Conservation (phyloP, 257 asterid species). For the Marsdenia floribunda region DNA sequence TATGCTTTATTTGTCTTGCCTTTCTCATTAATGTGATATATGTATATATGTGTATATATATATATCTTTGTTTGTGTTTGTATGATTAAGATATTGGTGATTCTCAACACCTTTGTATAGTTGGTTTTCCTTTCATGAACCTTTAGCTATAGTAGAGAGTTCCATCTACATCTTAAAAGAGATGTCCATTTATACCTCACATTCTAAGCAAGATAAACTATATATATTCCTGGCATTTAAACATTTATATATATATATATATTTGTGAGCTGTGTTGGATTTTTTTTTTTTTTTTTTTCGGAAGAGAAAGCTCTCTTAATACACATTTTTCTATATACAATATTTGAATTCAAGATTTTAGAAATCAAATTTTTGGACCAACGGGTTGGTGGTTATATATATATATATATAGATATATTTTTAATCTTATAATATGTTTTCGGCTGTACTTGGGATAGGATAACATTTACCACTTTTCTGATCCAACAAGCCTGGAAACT, state of each 20-base stretch:
- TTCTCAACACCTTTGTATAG: slow-evolving; percentile 17
- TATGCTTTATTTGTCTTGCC: background rate
- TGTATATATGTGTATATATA: background rate
- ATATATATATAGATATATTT: too few species aligned
- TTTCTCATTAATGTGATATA: background rate
- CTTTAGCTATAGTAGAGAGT: background rate
- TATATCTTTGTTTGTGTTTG: too few species aligned
- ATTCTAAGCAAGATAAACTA: background rate
- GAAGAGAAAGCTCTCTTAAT: too few species aligned
- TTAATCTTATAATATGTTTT: background rate
- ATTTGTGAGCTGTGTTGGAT: too few species aligned
- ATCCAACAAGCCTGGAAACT: background rate
- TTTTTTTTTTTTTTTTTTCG: too few species aligned
- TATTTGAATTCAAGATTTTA: too few species aligned
- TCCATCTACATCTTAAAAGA: too few species aligned
- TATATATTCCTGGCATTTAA: background rate
- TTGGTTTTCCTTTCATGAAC: background rate
- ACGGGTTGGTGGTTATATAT: too few species aligned
- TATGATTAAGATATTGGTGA: background rate
- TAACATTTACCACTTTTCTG: background rate
- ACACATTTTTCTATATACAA: too few species aligned
- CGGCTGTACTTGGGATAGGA: background rate
- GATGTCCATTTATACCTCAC: background rate
- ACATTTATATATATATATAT: too few species aligned
- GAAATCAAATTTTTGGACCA: too few species aligned